phyloP scores from a whole-genome alignment of 2,329 filamentous ascomycete species.

The Exophiala phaeomuriformis region DNA sequence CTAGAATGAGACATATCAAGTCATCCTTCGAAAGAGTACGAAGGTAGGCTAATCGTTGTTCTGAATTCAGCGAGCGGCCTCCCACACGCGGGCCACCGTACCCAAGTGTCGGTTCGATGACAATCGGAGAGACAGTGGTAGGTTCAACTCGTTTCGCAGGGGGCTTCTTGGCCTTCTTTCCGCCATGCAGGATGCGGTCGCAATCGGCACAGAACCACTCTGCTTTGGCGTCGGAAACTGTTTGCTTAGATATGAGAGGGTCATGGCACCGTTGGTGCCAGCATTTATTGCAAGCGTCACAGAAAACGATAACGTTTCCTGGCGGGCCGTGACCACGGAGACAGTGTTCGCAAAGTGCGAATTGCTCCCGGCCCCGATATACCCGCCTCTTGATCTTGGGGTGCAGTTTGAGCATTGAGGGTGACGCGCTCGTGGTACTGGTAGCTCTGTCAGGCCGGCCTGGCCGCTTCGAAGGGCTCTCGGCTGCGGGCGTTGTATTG shows the following conservation, averaged over 20 bases:
- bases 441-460: slow-evolving; percentile 8
- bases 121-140: background rate
- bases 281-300: slow-evolving; percentile 68
- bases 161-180: slow-evolving; percentile 23
- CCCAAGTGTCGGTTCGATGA: slow-evolving; percentile 3
- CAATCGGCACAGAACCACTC: slow-evolving; percentile 68
- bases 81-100: slow-evolving; percentile 21
- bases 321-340: slow-evolving; percentile 62
- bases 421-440: slow-evolving; percentile 17
- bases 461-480: slow-evolving; percentile 16
- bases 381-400: slow-evolving; percentile 54
- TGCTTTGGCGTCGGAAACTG: slow-evolving; percentile 57
- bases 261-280: slow-evolving; percentile 81
- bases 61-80: slow-evolving; percentile 15
- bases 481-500: slow-evolving; percentile 38
- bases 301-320: slow-evolving; percentile 79
- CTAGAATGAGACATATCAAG: slow-evolving; percentile 22
- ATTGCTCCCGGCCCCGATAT: slow-evolving; percentile 38
- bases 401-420: slow-evolving; percentile 28
- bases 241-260: slow-evolving; percentile 62
- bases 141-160: slow-evolving; percentile 1
- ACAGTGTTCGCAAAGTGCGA: slow-evolving; percentile 61
- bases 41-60: slow-evolving; percentile 23
- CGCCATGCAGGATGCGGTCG: slow-evolving; percentile 29
- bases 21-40: slow-evolving; percentile 24